phyloP scores from a whole-genome alignment of 179 eudicot species.

The Corrigiola litoralis region DNA sequence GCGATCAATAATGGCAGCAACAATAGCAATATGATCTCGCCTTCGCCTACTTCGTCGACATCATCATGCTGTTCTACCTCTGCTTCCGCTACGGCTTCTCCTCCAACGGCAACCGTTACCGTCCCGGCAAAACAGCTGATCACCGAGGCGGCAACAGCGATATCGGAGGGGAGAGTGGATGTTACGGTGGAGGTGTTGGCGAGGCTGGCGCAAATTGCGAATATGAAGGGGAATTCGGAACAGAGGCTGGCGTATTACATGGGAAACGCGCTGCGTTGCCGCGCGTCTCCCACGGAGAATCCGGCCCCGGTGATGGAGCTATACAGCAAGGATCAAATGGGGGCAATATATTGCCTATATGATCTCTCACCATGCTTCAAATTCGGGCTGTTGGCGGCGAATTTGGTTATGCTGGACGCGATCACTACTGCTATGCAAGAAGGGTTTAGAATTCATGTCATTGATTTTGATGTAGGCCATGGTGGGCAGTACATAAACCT shows the following conservation, averaged over 20 bases:
- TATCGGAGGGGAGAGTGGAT: conserved; percentile 55
- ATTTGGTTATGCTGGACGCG: conserved; percentile 63
- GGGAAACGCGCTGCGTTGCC: conserved; percentile 54
- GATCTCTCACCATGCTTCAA: conserved; percentile 74
- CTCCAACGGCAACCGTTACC: conserved; percentile 25
- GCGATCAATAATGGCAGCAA: neutral
- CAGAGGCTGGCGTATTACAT: conserved; percentile 58
- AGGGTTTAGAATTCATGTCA: conserved; percentile 41
- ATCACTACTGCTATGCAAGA: conserved; percentile 28
- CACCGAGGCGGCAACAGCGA: conserved; percentile 58
- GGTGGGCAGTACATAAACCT: conserved; percentile 69
- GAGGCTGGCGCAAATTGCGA: conserved; percentile 43
- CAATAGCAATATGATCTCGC: conserved; percentile 38
- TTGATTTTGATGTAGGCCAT: conserved; percentile 74
- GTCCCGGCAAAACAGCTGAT: conserved; percentile 44
- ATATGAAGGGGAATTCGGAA: conserved; percentile 48
- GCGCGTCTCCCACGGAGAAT: conserved; percentile 37
- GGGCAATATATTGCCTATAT: conserved; percentile 38
- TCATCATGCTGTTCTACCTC: conserved; percentile 61
- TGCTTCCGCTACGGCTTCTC: conserved; percentile 32
- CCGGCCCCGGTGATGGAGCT: conserved; percentile 41
- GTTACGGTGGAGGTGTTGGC: conserved; percentile 36
- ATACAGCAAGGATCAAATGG: conserved; percentile 42
- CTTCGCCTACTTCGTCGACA: conserved; percentile 72
- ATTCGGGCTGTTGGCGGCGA: conserved; percentile 69